These are phyloP conservation scores for Suillus bovinus DNA, from an alignment of 768 basidiomycete genomes.

Conservation along the genomic window DNA sequence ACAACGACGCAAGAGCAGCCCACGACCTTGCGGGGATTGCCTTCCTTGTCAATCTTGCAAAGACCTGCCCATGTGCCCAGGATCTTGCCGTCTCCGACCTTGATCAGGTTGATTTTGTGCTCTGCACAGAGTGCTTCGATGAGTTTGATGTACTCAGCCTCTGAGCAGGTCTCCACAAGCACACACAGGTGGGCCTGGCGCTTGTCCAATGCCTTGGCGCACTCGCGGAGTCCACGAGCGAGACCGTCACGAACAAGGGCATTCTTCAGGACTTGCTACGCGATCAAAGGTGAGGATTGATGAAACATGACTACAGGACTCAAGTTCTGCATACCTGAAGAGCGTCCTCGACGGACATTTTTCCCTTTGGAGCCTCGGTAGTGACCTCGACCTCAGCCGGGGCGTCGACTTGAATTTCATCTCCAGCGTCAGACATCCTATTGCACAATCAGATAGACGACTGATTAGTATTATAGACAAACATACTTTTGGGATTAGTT, in stretches of 20 bases:
- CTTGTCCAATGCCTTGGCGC: conserved; percentile 97
- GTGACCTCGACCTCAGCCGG: conserved; percentile 76
- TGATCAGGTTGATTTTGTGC: conserved; percentile 99
- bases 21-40: conserved; percentile 95
- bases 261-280: conserved; percentile 97
- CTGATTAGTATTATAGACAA: conserved; percentile 9
- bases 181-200: conserved; percentile 98
- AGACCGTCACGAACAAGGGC: conserved; percentile 98
- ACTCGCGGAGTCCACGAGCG: conserved; percentile 96
- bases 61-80: conserved; percentile 98
- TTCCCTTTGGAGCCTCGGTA: conserved; percentile 90
- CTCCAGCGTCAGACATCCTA: conserved; percentile 97
- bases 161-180: conserved; percentile 97
- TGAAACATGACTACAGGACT: background rate
- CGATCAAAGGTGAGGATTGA: background rate
- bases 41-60: conserved; percentile 99
- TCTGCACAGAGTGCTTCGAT: conserved; percentile 99
- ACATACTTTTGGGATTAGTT: conserved; percentile 41
- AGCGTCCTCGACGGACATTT: conserved; percentile 93
- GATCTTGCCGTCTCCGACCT: conserved; percentile 96
- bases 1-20: conserved; percentile 95
- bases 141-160: conserved; percentile 99
- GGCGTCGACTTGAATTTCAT: conserved; percentile 82
- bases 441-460: conserved; percentile 5
- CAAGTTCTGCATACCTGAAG: conserved; percentile 61